phyloP scores from a whole-genome alignment of 345 rosid species.

The Corchorus capsularis region DNA sequence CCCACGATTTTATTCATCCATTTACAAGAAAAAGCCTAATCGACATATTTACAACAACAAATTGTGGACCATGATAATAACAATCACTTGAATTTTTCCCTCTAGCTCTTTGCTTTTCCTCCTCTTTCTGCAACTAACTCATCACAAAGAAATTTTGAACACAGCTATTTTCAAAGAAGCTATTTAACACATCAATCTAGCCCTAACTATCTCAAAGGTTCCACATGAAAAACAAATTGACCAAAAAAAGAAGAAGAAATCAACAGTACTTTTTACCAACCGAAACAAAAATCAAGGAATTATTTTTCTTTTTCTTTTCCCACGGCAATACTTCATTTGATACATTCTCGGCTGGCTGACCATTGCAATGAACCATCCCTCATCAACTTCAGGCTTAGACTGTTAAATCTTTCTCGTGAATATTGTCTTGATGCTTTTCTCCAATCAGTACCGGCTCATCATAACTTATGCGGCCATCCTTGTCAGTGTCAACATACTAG shows the following conservation, averaged over 20 bases:
- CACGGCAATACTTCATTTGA: background rate
- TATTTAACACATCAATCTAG: constrained; percentile 9
- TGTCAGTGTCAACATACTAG: too few relatives aligned
- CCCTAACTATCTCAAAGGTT: constrained; percentile 14
- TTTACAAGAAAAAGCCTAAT: background rate
- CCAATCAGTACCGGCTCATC: constrained; percentile 98
- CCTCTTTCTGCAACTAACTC: constrained; percentile 4
- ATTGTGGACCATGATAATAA: constrained; percentile 18
- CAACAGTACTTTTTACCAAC: constrained; percentile 1
- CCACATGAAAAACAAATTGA: background rate
- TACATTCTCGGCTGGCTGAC: constrained; percentile 16
- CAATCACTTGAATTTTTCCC: constrained; percentile 12
- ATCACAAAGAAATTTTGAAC: constrained; percentile 9
- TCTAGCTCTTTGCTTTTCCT: background rate
- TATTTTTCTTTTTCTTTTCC: background rate
- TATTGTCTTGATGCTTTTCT: constrained; percentile 87
- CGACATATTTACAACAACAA: constrained; percentile 31
- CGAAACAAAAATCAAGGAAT: constrained; percentile 15
- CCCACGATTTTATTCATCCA: background rate
- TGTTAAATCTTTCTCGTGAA: constrained; percentile 85
- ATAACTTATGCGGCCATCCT: constrained; percentile 89
- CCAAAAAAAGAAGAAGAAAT: background rate
- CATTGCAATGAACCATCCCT: constrained; percentile 68
- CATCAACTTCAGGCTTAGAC: constrained; percentile 77
- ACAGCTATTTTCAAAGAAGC: background rate